Percentiles rank a stretch among this genome's conserved stretches.
Evolutionary conservation across 306 rosid species (phyloP).

Genomic region (Dalbergia cultrata): DNA sequence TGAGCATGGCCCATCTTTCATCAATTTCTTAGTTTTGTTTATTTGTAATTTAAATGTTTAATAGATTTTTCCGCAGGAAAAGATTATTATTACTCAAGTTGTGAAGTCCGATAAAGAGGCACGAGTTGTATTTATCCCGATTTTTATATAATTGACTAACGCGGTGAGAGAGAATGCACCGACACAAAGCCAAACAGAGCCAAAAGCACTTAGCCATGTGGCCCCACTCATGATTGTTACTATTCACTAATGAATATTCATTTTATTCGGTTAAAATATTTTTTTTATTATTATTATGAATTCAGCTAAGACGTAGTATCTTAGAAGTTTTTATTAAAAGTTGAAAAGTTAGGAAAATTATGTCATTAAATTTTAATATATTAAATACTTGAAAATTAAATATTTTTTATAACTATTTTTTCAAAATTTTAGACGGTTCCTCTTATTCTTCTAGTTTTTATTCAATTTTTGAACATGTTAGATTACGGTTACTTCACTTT

Average conservation of each 20-base stretch:
- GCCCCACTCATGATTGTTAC: constrained; percentile 36
- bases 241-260: constrained; percentile 1
- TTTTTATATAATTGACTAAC: constrained; percentile 36
- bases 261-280: not conserved
- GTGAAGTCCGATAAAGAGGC: constrained; percentile 50
- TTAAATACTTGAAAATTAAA: no score
- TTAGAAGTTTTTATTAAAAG: not conserved
- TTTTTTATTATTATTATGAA: not conserved
- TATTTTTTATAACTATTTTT: no score
- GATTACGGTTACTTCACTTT: no score
- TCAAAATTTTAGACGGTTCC: no score
- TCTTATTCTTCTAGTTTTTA: no score
- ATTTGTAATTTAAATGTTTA: not conserved
- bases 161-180: constrained; percentile 57
- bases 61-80: not conserved
- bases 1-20: not conserved
- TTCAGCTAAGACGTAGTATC: not conserved
- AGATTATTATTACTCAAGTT: constrained; percentile 1
- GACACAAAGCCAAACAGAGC: constrained; percentile 45
- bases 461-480: no score
- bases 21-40: constrained; percentile 7
- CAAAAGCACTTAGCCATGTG: constrained; percentile 44
- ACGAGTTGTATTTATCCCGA: constrained; percentile 20
- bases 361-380: no score
- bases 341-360: no score